phyloP scores from a whole-genome alignment of 192 early-diverging fungal species.

The Umbelopsis isabellina region DNA sequence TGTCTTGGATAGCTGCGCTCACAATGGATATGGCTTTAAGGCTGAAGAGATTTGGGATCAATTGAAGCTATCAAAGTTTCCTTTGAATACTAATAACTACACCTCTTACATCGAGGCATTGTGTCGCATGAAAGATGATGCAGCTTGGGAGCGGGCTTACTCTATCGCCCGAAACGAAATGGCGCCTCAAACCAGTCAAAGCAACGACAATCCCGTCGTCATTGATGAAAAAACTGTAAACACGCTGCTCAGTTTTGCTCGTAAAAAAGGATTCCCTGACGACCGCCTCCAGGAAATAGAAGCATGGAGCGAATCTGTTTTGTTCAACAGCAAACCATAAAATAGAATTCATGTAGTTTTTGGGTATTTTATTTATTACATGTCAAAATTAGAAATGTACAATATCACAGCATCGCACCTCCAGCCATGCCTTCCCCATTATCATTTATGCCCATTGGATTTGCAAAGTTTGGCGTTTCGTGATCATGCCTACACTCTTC shows the following conservation, averaged over 20 bases:
- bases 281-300: background rate
- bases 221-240: slow-evolving; percentile 33
- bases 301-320: slow-evolving; percentile 13
- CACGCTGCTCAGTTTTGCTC: slow-evolving; percentile 39
- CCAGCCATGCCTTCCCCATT: slow-evolving; percentile 18
- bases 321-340: background rate
- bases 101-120: slow-evolving; percentile 48
- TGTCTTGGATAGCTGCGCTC: slow-evolving; percentile 46
- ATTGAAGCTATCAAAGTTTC: slow-evolving; percentile 30
- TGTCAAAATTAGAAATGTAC: slow-evolving; percentile 14
- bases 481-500: slow-evolving; percentile 68
- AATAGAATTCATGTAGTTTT: background rate
- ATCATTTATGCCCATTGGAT: slow-evolving; percentile 32
- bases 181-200: slow-evolving; percentile 14
- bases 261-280: slow-evolving; percentile 23
- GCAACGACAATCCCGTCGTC: background rate
- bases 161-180: slow-evolving; percentile 25
- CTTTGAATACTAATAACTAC: slow-evolving; percentile 41
- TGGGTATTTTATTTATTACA: slow-evolving; percentile 21
- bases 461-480: slow-evolving; percentile 49
- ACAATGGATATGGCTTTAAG: slow-evolving; percentile 15
- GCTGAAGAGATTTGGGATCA: slow-evolving; percentile 39
- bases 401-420: background rate
- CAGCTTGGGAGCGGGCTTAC: slow-evolving; percentile 26
- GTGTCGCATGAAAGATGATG: slow-evolving; percentile 28